Evolutionary conservation across 768 basidiomycete species (phyloP), one percentile per base, ranked within the genome.

Genomic region (Hortiboletus flavorubellus): DNA sequence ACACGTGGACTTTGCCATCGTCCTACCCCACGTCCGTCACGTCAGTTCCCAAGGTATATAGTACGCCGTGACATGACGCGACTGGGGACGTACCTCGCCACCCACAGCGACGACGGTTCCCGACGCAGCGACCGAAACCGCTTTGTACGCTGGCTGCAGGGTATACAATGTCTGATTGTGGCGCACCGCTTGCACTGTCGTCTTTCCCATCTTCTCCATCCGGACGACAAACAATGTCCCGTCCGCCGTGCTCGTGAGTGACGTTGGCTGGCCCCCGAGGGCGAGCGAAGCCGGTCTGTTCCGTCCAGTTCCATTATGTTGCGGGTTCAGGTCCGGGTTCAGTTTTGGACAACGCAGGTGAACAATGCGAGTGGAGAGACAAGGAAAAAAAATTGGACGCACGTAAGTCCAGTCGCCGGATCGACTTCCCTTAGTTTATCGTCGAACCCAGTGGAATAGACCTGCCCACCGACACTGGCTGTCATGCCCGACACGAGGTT

Each of bases 401-500:
- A 67, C 67, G 66, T 66, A 53, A 55, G 71, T 18, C 72, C 73
- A 34, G 39, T 23, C 2, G 39, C 66, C 61, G 26, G 69, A 11
- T 78, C 78, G 42, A 93, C 82, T 64, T 91, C 90, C 43, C 86
- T 77, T 4, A 93, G 73, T 33, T 69, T 76, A 66, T 97, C 95
- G 58, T 97, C 95, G 64, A 82, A 93, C 12, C 90, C 94, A 15
- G 83, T 73, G 21, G 87, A 87, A 63, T 82, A 87, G 1, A 88
- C 75, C 50, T 79, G 82, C 29, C 80, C 82, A 8, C 69, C 65
- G 0, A 72, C 62, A 10, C 76, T 73, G 0, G 76, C 66, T 0
- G 82, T 76, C 44, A 97, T 70, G 0, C 79, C 85, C 0, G 85
- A 79, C 18, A 97, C 80, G 46, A 88, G 76, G 57, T 77, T 89